Evolutionary conservation across 2,329 filamentous ascomycete species (phyloP), one percentile per base, ranked within the genome.

Genomic region (Ophiostoma australiae): DNA sequence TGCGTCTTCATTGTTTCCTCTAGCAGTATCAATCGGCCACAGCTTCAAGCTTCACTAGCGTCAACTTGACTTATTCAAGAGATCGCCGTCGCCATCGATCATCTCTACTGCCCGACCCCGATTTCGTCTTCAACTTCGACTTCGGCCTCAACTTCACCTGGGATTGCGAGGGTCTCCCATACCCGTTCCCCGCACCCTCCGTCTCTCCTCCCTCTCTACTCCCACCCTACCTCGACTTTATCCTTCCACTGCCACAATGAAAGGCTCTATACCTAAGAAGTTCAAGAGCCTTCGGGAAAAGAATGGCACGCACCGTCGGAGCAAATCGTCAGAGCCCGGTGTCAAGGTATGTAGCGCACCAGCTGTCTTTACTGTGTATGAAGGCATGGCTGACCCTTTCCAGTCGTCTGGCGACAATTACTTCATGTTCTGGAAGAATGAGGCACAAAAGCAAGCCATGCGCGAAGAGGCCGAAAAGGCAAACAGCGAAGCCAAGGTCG

Each of bases 261-360:
- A 85, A 80, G 80, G 76, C 66, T 77, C 83, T 74, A 80, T 85
- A 72, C 84, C 84, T 68, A 88, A 86, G 77, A 88, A 90, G 76
- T 89, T 93, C 78, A 87, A 91, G 72, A 91, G 87, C 79, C 84
- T 90, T 75, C 87, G 90, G 75, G 90, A 92, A 76, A 92, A 87
- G 80, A 84, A 83, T 78, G 83, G 81, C 72, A 75, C 78, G 52
- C 84, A 87, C 74, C 82, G 81, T 72, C 84, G 86, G 72, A 84
- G 82, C 76, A 87, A 85, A 76, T 88, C 86, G 67, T 82, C 83
- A 27, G 85, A 88, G 70, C 82, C 84, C 33, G 79, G 80, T 33
- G 82, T 82, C 73, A 88, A 85, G 82, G 86, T 87, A 79, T 8
- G 69, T 48, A n/a, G 44, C 44, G 13, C 37, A 39, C 10, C 27